phyloP scores from a whole-genome alignment of 2,329 filamentous ascomycete genomes.

The Fonsecaea pedrosoi region DNA sequence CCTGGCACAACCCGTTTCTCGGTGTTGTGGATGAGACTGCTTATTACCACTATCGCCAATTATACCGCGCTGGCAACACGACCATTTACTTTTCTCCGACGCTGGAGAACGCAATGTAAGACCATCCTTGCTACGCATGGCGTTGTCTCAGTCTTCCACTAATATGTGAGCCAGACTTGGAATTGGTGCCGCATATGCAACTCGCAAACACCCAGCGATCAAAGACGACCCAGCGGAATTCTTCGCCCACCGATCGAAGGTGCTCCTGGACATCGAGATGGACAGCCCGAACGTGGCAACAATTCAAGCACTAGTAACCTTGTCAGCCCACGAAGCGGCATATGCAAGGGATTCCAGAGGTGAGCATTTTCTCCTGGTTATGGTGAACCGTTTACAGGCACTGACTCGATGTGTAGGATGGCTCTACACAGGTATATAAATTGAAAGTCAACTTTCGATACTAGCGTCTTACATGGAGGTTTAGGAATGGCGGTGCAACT shows the following conservation, averaged over 20 bases:
- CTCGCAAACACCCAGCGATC: background rate
- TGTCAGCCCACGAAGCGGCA: constrained; percentile 54
- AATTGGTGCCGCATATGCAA: constrained; percentile 16
- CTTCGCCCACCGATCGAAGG: constrained; percentile 50
- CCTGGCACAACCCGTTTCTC: constrained; percentile 57
- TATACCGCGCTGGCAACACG: constrained; percentile 40
- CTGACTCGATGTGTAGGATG: constrained; percentile 3
- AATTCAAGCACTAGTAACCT: constrained; percentile 55
- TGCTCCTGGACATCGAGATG: constrained; percentile 55
- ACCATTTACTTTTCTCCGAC: constrained; percentile 51
- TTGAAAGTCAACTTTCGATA: background rate
- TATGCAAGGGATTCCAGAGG: constrained; percentile 55
- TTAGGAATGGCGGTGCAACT: constrained; percentile 2
- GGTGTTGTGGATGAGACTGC: constrained; percentile 54
- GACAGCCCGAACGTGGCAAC: constrained; percentile 57
- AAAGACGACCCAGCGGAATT: constrained; percentile 9
- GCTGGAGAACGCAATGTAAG: constrained; percentile 50
- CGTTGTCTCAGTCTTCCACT: background rate
- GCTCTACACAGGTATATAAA: constrained; percentile 11
- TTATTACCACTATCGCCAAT: constrained; percentile 40
- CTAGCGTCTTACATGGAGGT: background rate
- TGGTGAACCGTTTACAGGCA: background rate
- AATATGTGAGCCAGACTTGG: background rate
- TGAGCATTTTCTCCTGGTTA: constrained; percentile 49
- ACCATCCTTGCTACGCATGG: background rate